Percentiles rank a stretch among this genome's conserved stretches.
Conservation (phyloP, 208 protist genomes). For the Leptomonas pyrrhocoris region DNA sequence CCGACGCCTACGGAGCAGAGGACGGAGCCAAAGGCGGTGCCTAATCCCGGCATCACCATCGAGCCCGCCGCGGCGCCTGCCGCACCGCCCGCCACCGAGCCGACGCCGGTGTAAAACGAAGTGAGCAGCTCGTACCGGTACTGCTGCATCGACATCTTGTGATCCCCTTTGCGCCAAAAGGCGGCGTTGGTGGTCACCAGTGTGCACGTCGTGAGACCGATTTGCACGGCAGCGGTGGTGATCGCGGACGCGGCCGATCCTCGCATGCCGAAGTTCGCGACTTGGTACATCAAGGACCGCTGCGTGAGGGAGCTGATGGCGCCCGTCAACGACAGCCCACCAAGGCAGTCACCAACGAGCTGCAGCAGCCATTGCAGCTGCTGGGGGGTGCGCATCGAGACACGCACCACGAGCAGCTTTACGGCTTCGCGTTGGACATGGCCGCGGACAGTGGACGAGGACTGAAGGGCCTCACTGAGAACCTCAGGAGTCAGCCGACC, state of each 20-base stretch:
- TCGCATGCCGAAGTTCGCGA: slow-evolving; percentile 52
- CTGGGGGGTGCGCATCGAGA: slow-evolving; percentile 36
- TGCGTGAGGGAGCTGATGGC: slow-evolving; percentile 42
- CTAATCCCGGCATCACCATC: slow-evolving; percentile 62
- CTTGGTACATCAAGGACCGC: slow-evolving; percentile 52
- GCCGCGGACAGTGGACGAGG: slow-evolving; percentile 44
- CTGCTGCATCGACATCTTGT: slow-evolving; percentile 44
- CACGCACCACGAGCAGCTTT: slow-evolving; percentile 42
- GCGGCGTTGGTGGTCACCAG: slow-evolving; percentile 42
- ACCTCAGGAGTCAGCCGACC: slow-evolving; percentile 42
- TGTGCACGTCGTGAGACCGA: slow-evolving; percentile 35
- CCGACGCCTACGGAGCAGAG: slow-evolving; percentile 39
- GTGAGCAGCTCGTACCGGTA: slow-evolving; percentile 66
- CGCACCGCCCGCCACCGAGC: slow-evolving; percentile 49
- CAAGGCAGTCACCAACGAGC: slow-evolving; percentile 28
- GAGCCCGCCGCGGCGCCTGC: slow-evolving; percentile 59
- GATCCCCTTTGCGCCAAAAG: slow-evolving; percentile 33
- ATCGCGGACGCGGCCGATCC: slow-evolving; percentile 53
- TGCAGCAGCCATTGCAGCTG: slow-evolving; percentile 39
- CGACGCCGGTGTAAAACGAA: slow-evolving; percentile 31
- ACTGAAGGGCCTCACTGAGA: slow-evolving; percentile 51
- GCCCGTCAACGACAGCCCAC: slow-evolving; percentile 25
- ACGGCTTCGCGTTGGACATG: slow-evolving; percentile 58
- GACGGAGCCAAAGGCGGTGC: slow-evolving; percentile 66
- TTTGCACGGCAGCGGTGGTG: slow-evolving; percentile 49